Conservation (phyloP, 331 rosid species). For the Stylosanthes scabra region DNA sequence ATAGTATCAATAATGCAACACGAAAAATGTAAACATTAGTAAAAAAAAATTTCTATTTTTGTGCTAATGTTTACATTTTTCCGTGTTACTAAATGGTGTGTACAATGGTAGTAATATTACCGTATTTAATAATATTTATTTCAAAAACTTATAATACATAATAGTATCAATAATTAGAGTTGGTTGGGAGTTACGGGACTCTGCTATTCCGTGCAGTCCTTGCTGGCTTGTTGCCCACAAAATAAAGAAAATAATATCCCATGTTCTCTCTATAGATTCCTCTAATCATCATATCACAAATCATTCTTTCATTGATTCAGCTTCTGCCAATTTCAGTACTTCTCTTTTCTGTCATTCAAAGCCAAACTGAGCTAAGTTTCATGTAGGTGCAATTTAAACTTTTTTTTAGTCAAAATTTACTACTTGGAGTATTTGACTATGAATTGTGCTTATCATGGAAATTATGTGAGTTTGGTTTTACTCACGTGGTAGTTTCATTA, state of each 20-base stretch:
- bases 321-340: not conserved
- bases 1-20: too few species aligned
- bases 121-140: too few species aligned
- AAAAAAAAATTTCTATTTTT: too few species aligned
- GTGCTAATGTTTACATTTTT: too few species aligned
- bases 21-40: too few species aligned
- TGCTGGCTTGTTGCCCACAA: not conserved
- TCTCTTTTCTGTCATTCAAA: not conserved
- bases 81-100: too few species aligned
- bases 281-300: not conserved
- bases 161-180: not conserved
- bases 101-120: too few species aligned
- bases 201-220: not conserved
- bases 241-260: conserved; percentile 3
- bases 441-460: not conserved
- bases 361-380: conserved; percentile 22
- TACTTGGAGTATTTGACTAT: conserved; percentile 9
- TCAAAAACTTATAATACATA: too few species aligned
- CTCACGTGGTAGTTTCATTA: conserved; percentile 31
- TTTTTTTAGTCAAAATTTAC: conserved; percentile 8
- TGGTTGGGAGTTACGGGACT: conserved; percentile 14
- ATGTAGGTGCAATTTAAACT: conserved; percentile 21
- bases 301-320: not conserved
- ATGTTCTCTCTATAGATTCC: conserved; percentile 37
- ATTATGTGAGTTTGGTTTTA: conserved; percentile 14